These are phyloP conservation scores for Acanthamoeba lenticulata DNA, from an alignment of 208 protist species.

Conservation along the genomic window DNA sequence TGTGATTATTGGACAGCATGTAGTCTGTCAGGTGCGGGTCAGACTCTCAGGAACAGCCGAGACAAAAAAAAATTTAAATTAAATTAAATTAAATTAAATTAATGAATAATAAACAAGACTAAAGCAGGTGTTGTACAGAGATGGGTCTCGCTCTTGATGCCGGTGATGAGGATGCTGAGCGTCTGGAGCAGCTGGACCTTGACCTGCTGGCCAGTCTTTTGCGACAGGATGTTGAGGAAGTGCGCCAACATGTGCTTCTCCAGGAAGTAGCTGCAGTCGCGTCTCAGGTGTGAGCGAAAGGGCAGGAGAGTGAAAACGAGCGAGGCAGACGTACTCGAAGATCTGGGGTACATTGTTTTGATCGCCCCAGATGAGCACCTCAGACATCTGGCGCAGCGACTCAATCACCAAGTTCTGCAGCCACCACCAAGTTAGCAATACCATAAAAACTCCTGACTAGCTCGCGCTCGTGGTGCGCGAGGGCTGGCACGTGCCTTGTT, in stretches of 20 bases:
- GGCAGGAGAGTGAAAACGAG: neutral
- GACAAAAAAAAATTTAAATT: no score
- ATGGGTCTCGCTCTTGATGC: slow-evolving; percentile 81
- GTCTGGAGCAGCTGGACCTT: slow-evolving; percentile 89
- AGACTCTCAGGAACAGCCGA: neutral
- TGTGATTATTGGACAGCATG: slow-evolving; percentile 91
- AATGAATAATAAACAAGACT: slow-evolving; percentile 36
- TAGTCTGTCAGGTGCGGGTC: slow-evolving; percentile 76
- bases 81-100: neutral
- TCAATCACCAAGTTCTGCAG: slow-evolving; percentile 83
- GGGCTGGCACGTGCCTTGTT: slow-evolving; percentile 54
- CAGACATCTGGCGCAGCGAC: slow-evolving; percentile 85
- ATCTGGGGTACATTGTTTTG: slow-evolving; percentile 85
- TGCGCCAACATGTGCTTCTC: slow-evolving; percentile 87
- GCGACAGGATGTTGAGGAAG: slow-evolving; percentile 84
- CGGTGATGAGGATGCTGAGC: slow-evolving; percentile 88
- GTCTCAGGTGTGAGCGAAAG: neutral
- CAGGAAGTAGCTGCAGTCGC: slow-evolving; percentile 84
- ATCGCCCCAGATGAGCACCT: slow-evolving; percentile 92
- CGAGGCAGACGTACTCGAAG: slow-evolving; percentile 83
- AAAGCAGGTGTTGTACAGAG: slow-evolving; percentile 79
- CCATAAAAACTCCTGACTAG: no score
- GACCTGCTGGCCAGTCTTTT: slow-evolving; percentile 80
- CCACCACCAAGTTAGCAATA: neutral
- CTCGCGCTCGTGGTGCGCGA: no score